A percentile compares a stretch with the other conserved stretches of the same genome.
These are phyloP conservation scores for Saccharum hybrid DNA, from an alignment of 202 grass and related monocot species.

Conservation along the genomic window DNA sequence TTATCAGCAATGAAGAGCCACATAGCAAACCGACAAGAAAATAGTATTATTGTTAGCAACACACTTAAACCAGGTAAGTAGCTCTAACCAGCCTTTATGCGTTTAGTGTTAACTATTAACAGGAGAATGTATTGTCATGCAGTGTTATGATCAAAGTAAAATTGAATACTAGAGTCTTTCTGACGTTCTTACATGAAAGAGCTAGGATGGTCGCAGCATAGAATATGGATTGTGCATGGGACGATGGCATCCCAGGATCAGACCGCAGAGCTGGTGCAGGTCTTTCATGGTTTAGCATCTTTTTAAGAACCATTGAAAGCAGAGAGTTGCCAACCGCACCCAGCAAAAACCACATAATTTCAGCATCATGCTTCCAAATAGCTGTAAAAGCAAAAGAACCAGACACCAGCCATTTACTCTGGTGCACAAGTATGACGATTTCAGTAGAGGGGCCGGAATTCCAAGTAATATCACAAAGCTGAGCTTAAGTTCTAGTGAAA, in stretches of 20 bases:
- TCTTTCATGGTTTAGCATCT: conserved; percentile 82
- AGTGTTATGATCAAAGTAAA: conserved; percentile 2
- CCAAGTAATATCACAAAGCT: too few relatives aligned
- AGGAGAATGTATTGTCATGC: neutral
- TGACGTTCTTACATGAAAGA: conserved; percentile 73
- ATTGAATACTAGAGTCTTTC: neutral
- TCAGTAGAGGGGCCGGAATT: too few relatives aligned
- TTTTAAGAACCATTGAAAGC: conserved; percentile 66
- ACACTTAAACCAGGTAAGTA: neutral
- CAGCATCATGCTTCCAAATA: conserved; percentile 75
- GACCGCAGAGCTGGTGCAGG: conserved; percentile 63
- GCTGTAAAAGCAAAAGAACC: conserved; percentile 53
- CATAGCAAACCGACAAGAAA: neutral
- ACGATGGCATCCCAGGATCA: conserved; percentile 95
- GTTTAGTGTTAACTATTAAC: neutral
- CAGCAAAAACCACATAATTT: conserved; percentile 66
- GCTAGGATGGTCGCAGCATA: conserved; percentile 55
- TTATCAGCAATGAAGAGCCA: conserved; percentile 1
- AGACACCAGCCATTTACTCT: too few relatives aligned
- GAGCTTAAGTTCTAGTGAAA: too few relatives aligned
- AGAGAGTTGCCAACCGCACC: conserved; percentile 61
- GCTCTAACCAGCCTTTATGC: neutral
- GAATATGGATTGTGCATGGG: conserved; percentile 91
- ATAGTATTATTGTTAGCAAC: neutral
- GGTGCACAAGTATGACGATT: too few relatives aligned